These are phyloP conservation scores for Pinus tabuliformis DNA, from an alignment of 75 land plant genomes.

Conservation along the genomic window DNA sequence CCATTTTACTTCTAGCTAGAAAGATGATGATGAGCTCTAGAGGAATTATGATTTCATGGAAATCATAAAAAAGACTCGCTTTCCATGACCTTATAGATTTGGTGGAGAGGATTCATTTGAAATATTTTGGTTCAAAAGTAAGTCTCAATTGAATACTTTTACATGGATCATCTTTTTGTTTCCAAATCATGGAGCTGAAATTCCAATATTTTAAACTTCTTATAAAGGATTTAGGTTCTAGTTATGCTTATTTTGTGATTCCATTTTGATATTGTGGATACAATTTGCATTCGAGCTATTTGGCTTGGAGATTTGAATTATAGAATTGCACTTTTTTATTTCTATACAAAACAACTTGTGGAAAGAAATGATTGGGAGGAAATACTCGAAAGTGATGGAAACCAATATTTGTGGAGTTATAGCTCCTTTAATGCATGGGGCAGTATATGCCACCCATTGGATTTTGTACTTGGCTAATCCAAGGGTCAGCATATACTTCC, in stretches of 20 bases:
- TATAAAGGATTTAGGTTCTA: neutral
- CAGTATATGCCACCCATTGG: too few species aligned
- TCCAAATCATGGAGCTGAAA: neutral
- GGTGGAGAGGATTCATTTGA: constrained; percentile 62
- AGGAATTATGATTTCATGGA: constrained; percentile 91
- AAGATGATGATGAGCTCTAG: constrained; percentile 88
- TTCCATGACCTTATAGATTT: constrained; percentile 49
- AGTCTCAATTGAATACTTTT: constrained; percentile 12
- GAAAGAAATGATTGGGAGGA: constrained; percentile 82
- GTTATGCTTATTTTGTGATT: neutral
- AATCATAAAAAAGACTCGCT: constrained; percentile 79
- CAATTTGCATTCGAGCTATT: constrained; percentile 67
- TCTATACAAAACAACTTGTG: constrained; percentile 62
- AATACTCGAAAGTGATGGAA: too few species aligned
- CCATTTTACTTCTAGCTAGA: constrained; percentile 92
- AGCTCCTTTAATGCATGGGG: too few species aligned
- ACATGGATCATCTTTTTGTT: neutral
- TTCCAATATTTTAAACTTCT: neutral
- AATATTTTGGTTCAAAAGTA: constrained; percentile 89
- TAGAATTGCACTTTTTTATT: constrained; percentile 61
- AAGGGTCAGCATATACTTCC: too few species aligned
- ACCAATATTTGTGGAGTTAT: too few species aligned
- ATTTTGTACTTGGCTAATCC: too few species aligned
- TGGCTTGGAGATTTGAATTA: constrained; percentile 99
- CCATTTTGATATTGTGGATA: neutral